Evolutionary conservation across 1,284 basidiomycete species (phyloP).

Genomic region (Apiotrichum veenhuisii): DNA sequence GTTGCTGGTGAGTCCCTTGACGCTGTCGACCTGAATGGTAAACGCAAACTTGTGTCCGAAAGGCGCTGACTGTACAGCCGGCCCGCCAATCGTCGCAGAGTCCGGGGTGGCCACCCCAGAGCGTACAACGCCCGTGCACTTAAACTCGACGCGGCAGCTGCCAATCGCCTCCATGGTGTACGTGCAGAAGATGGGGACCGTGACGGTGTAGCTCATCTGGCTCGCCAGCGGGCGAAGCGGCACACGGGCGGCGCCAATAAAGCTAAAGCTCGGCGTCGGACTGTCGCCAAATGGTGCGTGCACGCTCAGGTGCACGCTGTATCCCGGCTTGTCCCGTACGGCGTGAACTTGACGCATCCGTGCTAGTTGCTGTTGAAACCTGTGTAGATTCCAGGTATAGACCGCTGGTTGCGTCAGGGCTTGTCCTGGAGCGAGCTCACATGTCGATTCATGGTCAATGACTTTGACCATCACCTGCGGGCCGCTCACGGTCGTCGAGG

Average conservation of each 20-base stretch:
- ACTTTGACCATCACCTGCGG: constrained; percentile 88
- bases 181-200: constrained; percentile 81
- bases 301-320: constrained; percentile 86
- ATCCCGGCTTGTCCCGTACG: constrained; percentile 89
- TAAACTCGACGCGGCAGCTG: constrained; percentile 66
- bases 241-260: constrained; percentile 80
- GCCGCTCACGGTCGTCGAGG: constrained; percentile 65
- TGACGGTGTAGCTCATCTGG: constrained; percentile 67
- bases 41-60: constrained; percentile 75
- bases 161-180: constrained; percentile 92
- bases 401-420: constrained; percentile 55
- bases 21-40: constrained; percentile 73
- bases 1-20: constrained; percentile 76
- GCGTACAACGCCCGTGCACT: constrained; percentile 31
- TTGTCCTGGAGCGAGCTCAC: constrained; percentile 26
- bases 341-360: constrained; percentile 91
- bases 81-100: constrained; percentile 10
- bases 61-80: constrained; percentile 45
- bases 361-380: constrained; percentile 79
- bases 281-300: constrained; percentile 89
- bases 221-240: constrained; percentile 77
- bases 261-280: constrained; percentile 79
- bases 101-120: constrained; percentile 40
- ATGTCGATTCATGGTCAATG: constrained; percentile 73
- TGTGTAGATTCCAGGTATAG: constrained; percentile 85